phyloP scores from a whole-genome alignment of 805 yeast species.

The Zygosaccharomyces siamensis region DNA sequence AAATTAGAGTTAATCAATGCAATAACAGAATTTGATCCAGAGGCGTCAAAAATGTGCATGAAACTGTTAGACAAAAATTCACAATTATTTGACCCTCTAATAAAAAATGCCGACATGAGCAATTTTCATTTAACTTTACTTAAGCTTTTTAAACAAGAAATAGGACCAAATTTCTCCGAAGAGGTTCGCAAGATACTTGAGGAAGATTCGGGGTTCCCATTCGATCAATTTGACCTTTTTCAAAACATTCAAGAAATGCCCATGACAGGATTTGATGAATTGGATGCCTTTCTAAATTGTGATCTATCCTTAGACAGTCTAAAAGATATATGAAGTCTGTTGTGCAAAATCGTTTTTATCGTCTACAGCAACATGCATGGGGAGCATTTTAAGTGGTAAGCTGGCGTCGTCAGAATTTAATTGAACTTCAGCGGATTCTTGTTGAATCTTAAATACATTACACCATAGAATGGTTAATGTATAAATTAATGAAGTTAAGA shows the following conservation, averaged over 20 bases:
- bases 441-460: conserved; percentile 17
- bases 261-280: not conserved
- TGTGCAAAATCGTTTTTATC: not conserved
- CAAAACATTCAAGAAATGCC: not conserved
- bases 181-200: not conserved
- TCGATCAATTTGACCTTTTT: not conserved
- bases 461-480: conserved; percentile 9
- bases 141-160: not conserved
- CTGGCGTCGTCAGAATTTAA: not conserved
- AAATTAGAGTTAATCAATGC: not conserved
- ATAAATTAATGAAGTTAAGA: conserved; percentile 7
- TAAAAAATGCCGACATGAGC: not conserved
- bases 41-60: not conserved
- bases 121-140: not conserved
- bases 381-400: not conserved
- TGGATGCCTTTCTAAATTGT: not conserved
- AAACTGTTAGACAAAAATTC: not conserved
- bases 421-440: conserved; percentile 13
- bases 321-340: not conserved
- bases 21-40: not conserved
- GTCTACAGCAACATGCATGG: not conserved
- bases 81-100: not conserved
- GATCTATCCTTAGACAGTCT: not conserved
- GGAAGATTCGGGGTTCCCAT: not conserved
- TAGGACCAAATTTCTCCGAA: not conserved